phyloP scores from a whole-genome alignment of 139 green algal genomes.

The Picochlorum sp. region DNA sequence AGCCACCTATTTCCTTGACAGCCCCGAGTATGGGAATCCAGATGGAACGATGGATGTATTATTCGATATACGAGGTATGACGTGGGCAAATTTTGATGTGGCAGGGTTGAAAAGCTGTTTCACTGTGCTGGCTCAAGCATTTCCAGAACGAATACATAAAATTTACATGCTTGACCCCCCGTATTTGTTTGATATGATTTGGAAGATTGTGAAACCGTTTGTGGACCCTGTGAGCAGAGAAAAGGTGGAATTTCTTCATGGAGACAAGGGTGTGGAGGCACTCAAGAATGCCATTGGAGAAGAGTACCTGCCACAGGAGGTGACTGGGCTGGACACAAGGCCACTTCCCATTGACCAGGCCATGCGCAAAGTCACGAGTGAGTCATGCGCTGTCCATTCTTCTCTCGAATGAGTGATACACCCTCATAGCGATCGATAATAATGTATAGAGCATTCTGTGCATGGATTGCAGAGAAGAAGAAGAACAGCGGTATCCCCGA shows the following conservation, averaged over 20 bases:
- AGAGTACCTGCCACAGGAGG: constrained; percentile 6
- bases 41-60: constrained; percentile 8
- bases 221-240: not conserved
- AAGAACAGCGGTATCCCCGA: too few relatives aligned
- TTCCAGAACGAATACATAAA: constrained; percentile 15
- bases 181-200: constrained; percentile 5
- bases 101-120: not conserved
- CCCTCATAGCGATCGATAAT: too few relatives aligned
- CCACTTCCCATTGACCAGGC: too few relatives aligned
- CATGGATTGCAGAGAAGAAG: too few relatives aligned
- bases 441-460: too few relatives aligned
- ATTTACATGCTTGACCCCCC: constrained; percentile 18
- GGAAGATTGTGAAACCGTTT: constrained; percentile 5
- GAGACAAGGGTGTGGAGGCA: not conserved
- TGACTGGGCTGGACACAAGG: not conserved
- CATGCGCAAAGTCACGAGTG: too few relatives aligned
- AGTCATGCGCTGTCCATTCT: too few relatives aligned
- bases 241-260: constrained; percentile 16
- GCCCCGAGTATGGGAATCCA: not conserved
- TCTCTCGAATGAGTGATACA: too few relatives aligned
- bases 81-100: not conserved
- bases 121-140: constrained; percentile 2
- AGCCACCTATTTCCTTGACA: not conserved
- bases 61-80: constrained; percentile 13
- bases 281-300: constrained; percentile 4